These are phyloP conservation scores for Globisporangium cylindrosporum DNA, from an alignment of 352 stramenopile genomes.

Conservation along the genomic window DNA sequence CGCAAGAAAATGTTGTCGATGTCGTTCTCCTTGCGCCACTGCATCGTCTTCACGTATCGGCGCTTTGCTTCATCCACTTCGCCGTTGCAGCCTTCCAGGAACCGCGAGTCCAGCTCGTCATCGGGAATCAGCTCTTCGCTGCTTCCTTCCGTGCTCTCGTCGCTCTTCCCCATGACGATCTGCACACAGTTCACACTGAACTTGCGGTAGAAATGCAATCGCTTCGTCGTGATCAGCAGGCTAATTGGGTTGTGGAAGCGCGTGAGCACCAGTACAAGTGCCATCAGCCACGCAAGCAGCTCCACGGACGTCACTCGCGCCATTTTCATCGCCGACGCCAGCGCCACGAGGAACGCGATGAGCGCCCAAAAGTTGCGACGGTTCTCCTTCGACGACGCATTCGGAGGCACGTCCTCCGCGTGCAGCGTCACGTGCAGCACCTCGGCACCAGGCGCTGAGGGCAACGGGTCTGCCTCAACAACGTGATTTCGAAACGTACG, in stretches of 20 bases:
- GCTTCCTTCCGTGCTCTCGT: slow-evolving; percentile 20
- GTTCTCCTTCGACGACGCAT: slow-evolving; percentile 20
- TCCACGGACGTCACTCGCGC: slow-evolving; percentile 43
- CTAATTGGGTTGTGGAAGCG: slow-evolving; percentile 56
- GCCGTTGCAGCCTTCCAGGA: slow-evolving; percentile 66
- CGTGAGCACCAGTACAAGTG: slow-evolving; percentile 50
- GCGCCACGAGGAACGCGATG: slow-evolving; percentile 38
- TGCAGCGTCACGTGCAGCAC: slow-evolving; percentile 45
- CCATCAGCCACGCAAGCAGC: slow-evolving; percentile 46
- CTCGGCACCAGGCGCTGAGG: slow-evolving; percentile 18
- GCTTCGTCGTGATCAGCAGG: slow-evolving; percentile 46
- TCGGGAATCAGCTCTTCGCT: slow-evolving; percentile 37
- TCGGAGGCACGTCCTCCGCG: slow-evolving; percentile 24
- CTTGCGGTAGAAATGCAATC: slow-evolving; percentile 34
- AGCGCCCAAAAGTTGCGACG: slow-evolving; percentile 43
- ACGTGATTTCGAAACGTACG: slow-evolving; percentile 14
- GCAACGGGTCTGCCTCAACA: slow-evolving; percentile 46
- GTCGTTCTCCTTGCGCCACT: slow-evolving; percentile 67
- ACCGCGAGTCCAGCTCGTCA: slow-evolving; percentile 45
- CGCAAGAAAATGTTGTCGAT: slow-evolving; percentile 67
- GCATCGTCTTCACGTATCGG: slow-evolving; percentile 52
- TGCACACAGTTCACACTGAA: slow-evolving; percentile 38
- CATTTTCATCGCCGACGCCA: slow-evolving; percentile 40
- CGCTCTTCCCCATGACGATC: slow-evolving; percentile 45
- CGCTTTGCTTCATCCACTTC: slow-evolving; percentile 67